phyloP scores from a whole-genome alignment of 306 rosid genomes.

The Sicyos edulis region DNA sequence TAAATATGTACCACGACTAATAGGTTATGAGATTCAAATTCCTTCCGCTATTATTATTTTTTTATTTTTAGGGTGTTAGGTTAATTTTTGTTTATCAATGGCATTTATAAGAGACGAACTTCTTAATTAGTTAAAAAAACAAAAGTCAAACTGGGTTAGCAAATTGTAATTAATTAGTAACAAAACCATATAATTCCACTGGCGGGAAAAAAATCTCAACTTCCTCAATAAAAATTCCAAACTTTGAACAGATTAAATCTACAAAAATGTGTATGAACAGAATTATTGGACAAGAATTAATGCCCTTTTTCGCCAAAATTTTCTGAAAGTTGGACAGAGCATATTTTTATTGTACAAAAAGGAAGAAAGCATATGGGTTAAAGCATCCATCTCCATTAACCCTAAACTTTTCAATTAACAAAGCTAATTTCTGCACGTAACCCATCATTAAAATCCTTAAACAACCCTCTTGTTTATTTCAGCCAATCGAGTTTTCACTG shows the following conservation, averaged over 20 bases:
- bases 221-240: background rate
- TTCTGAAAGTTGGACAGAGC: background rate
- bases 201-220: background rate
- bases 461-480: background rate
- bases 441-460: background rate
- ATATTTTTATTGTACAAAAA: background rate
- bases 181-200: background rate
- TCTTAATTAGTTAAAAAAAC: background rate
- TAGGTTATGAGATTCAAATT: too few species aligned
- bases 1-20: too few species aligned
- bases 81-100: too few species aligned
- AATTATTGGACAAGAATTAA: background rate
- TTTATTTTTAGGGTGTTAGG: too few species aligned
- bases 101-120: too few species aligned
- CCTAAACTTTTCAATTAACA: background rate
- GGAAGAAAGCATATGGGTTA: conserved; percentile 1
- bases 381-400: background rate
- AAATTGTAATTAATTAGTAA: background rate
- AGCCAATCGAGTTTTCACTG: background rate
- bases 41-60: too few species aligned
- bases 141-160: background rate
- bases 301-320: background rate
- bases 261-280: too few species aligned
- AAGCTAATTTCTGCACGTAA: background rate
- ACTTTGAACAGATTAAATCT: background rate